A percentile compares a stretch with the other conserved stretches of the same genome.
phyloP scores from a whole-genome alignment of 2,329 filamentous ascomycete genomes.

The Ceratocystis papillata region DNA sequence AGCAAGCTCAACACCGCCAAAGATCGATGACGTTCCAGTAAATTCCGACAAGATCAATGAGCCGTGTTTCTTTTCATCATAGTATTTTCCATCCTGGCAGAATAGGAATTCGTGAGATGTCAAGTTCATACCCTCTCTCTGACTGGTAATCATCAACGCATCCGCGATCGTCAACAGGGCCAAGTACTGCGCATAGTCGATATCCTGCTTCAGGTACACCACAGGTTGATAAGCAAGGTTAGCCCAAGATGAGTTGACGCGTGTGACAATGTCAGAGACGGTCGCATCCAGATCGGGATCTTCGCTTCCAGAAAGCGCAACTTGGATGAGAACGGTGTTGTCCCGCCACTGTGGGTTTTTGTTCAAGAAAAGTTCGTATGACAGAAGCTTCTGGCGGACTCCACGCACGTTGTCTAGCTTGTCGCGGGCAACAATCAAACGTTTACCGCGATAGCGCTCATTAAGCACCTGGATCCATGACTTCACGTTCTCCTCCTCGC shows the following conservation, averaged over 20 bases:
- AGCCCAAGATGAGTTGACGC: conserved; percentile 84
- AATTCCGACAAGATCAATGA: conserved; percentile 91
- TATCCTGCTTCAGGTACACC: conserved; percentile 89
- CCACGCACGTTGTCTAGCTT: conserved; percentile 89
- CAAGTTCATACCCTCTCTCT: conserved; percentile 95
- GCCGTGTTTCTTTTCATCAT: conserved; percentile 65
- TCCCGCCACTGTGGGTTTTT: conserved; percentile 84
- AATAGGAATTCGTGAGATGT: conserved; percentile 90
- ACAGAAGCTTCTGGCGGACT: conserved; percentile 83
- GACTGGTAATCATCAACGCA: conserved; percentile 83
- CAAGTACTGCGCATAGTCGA: conserved; percentile 86
- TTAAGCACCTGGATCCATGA: conserved; percentile 71
- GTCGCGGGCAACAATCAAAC: conserved; percentile 82
- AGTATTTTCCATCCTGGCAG: conserved; percentile 72
- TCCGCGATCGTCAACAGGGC: conserved; percentile 82
- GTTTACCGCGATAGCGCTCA: conserved; percentile 78
- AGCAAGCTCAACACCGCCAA: conserved; percentile 66
- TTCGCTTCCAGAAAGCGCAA: conserved; percentile 81
- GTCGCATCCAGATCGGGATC: conserved; percentile 78
- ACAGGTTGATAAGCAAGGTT: conserved; percentile 86
- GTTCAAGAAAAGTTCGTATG: conserved; percentile 88
- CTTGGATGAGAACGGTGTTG: conserved; percentile 82
- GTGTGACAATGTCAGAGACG: conserved; percentile 85
- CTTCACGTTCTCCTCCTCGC: conserved; percentile 60
- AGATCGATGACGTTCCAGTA: conserved; percentile 80